A percentile compares a stretch with the other conserved stretches of the same genome.
Conservation (phyloP, 2,329 filamentous ascomycete species). For the Tricladium varicosporioides region DNA sequence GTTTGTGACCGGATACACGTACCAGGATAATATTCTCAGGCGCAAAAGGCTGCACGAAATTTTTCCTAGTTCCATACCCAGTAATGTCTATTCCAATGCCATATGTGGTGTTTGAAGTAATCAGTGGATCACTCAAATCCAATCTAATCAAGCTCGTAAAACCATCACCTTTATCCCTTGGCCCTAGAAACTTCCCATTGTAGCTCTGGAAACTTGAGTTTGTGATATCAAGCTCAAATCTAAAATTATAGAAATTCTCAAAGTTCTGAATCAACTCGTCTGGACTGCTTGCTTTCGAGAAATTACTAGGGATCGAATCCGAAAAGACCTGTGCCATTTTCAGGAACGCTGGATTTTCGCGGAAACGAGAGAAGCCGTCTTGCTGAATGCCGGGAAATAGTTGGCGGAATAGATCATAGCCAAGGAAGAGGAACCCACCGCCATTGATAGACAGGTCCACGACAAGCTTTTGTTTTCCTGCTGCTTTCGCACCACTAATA, state of each 20-base stretch:
- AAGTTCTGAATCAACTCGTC: slow-evolving; percentile 3
- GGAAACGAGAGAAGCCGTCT: slow-evolving; percentile 3
- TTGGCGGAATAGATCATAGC: slow-evolving; percentile 5
- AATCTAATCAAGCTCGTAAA: slow-evolving; percentile 1
- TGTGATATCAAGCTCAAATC: slow-evolving; percentile 1
- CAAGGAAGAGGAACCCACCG: slow-evolving; percentile 44
- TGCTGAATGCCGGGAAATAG: slow-evolving; percentile 5
- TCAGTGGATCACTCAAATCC: slow-evolving; percentile 7
- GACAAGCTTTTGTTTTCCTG: slow-evolving; percentile 54
- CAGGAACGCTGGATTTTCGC: not conserved
- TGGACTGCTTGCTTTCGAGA: not conserved
- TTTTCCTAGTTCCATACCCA: slow-evolving; percentile 26
- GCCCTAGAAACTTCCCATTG: not conserved
- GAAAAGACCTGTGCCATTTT: not conserved
- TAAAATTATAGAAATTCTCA: slow-evolving; percentile 1
- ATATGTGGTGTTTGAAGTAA: slow-evolving; percentile 10
- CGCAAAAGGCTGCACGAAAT: slow-evolving; percentile 33
- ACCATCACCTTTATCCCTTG: not conserved
- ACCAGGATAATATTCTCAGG: slow-evolving; percentile 40
- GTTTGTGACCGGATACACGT: slow-evolving; percentile 24
- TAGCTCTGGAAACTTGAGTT: not conserved
- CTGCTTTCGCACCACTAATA: slow-evolving; percentile 41
- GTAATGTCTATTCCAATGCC: slow-evolving; percentile 24
- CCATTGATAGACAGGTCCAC: slow-evolving; percentile 60
- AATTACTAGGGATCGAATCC: not conserved